A percentile compares a stretch with the other conserved stretches of the same genome.
Evolutionary conservation across 371 early-diverging fungal genomes (phyloP).

Genomic region (Mycotypha africana): DNA sequence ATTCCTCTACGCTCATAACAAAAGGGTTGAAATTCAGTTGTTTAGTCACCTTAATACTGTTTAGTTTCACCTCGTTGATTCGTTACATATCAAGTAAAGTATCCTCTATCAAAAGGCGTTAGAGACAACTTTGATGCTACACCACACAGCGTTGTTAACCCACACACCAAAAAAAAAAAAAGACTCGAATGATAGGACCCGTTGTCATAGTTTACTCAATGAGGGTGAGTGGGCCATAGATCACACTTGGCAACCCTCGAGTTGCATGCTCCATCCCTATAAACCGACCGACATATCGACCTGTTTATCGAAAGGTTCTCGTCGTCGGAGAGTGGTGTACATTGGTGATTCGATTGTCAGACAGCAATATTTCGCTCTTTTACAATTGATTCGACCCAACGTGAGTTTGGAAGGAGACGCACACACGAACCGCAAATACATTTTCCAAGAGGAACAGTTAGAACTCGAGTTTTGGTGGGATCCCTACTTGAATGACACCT

Average conservation of each 20-base stretch:
- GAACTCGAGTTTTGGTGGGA: constrained; percentile 61
- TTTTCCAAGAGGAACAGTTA: constrained; percentile 24
- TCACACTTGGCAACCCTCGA: constrained; percentile 53
- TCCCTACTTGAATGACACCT: constrained; percentile 54
- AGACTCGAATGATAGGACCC: constrained; percentile 36
- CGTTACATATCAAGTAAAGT: background rate
- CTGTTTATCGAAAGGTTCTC: constrained; percentile 45
- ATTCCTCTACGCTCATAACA: too few species aligned
- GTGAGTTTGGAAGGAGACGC: constrained; percentile 23
- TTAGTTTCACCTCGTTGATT: background rate
- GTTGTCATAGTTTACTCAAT: constrained; percentile 43
- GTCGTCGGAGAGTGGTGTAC: constrained; percentile 51
- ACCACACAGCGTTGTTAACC: too few species aligned
- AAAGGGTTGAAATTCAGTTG: background rate
- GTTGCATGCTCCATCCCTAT: constrained; percentile 59
- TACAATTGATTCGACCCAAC: constrained; percentile 31
- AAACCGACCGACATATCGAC: constrained; percentile 24
- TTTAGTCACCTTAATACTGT: background rate
- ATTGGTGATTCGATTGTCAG: constrained; percentile 69
- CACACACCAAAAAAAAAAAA: too few species aligned
- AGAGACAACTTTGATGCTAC: background rate
- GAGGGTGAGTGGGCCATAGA: constrained; percentile 47
- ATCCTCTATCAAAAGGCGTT: background rate
- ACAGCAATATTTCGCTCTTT: constrained; percentile 52
- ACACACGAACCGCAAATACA: constrained; percentile 35